A percentile compares a stretch with the other conserved stretches of the same genome.
Evolutionary conservation across 305 asterid species (phyloP).

Genomic region (Fraxinus sp.): DNA sequence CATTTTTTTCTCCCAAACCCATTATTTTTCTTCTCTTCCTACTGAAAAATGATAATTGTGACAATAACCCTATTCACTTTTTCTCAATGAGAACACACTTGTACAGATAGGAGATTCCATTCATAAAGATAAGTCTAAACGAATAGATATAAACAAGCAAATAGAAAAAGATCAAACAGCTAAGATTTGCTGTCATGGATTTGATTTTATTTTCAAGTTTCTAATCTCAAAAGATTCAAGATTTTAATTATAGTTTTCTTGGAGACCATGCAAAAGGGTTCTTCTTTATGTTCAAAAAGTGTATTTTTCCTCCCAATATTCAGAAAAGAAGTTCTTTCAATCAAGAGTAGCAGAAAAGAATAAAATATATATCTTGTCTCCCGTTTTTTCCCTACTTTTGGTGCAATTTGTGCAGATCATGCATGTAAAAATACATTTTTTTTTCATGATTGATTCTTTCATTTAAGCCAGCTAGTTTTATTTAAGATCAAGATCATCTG

Average conservation of each 20-base stretch:
- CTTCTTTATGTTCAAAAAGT: slow-evolving; percentile 49
- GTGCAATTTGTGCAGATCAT: slow-evolving; percentile 27
- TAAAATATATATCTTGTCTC: slow-evolving; percentile 26
- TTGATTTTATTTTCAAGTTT: slow-evolving; percentile 19
- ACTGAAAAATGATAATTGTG: slow-evolving; percentile 34
- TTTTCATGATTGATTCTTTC: slow-evolving; percentile 24
- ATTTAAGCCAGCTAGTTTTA: slow-evolving; percentile 25
- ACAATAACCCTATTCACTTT: slow-evolving; percentile 28
- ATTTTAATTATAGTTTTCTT: slow-evolving; percentile 54
- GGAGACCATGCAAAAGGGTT: slow-evolving; percentile 81
- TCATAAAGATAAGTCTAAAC: slow-evolving; percentile 50
- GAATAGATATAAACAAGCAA: slow-evolving; percentile 37
- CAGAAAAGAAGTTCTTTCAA: slow-evolving; percentile 39
- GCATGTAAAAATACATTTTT: slow-evolving; percentile 13
- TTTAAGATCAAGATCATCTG: slow-evolving; percentile 35
- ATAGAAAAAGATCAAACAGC: slow-evolving; percentile 41
- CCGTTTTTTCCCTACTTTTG: slow-evolving; percentile 21
- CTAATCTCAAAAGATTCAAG: slow-evolving; percentile 53
- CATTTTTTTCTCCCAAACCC: slow-evolving; percentile 15
- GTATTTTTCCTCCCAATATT: slow-evolving; percentile 34
- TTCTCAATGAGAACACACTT: slow-evolving; percentile 39
- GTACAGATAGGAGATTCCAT: slow-evolving; percentile 54
- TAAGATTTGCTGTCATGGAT: slow-evolving; percentile 56
- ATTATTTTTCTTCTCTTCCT: slow-evolving; percentile 25
- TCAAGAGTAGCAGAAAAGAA: slow-evolving; percentile 35